These are phyloP conservation scores for Pythium phragmitis DNA, from an alignment of 352 stramenopile genomes.

Conservation along the genomic window DNA sequence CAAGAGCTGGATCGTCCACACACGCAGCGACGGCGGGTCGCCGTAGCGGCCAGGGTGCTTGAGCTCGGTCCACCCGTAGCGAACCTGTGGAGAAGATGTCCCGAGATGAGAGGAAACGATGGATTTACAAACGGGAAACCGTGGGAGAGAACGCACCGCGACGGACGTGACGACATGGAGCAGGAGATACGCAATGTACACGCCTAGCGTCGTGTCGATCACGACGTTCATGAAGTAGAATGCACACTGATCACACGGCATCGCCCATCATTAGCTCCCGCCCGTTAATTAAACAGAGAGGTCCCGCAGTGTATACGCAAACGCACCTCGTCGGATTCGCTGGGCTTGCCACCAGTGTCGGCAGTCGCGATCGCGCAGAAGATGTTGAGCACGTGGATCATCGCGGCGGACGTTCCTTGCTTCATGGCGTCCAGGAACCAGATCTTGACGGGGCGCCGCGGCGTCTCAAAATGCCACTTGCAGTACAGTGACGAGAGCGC, in stretches of 20 bases:
- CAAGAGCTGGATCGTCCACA: constrained; percentile 63
- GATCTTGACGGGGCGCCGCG: constrained; percentile 56
- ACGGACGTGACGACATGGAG: constrained; percentile 56
- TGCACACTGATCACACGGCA: constrained; percentile 44
- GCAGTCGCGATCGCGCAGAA: constrained; percentile 73
- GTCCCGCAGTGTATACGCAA: neutral
- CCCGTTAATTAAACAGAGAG: neutral
- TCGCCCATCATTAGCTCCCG: neutral
- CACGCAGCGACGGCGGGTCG: constrained; percentile 56
- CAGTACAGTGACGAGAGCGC: constrained; percentile 75
- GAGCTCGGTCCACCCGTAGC: constrained; percentile 57
- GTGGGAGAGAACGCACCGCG: constrained; percentile 36
- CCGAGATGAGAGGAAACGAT: neutral
- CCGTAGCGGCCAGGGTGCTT: constrained; percentile 68
- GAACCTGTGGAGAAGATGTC: constrained; percentile 29
- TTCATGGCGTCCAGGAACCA: constrained; percentile 88
- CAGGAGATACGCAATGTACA: constrained; percentile 81
- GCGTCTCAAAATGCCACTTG: constrained; percentile 75
- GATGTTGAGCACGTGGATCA: constrained; percentile 84
- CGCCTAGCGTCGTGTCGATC: constrained; percentile 79
- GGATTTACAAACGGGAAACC: neutral
- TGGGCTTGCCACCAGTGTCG: constrained; percentile 46
- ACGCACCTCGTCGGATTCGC: constrained; percentile 59
- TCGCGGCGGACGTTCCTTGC: constrained; percentile 71
- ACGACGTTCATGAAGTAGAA: constrained; percentile 89